Conservation (phyloP, 192 early-diverging fungal species). For the Linnemannia hyalina region DNA sequence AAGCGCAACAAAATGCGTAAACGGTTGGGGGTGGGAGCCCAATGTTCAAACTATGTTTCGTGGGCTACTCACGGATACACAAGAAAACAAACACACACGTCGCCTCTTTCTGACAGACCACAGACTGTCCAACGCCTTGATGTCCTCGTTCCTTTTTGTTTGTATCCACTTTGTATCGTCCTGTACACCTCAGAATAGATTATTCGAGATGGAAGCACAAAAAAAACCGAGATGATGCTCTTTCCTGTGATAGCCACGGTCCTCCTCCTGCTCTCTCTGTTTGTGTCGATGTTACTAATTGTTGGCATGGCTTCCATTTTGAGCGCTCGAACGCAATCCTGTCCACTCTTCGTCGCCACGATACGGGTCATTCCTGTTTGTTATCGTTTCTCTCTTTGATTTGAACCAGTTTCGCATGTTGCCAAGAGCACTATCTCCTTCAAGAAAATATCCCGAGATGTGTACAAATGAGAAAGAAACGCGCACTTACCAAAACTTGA, state of each 20-base stretch:
- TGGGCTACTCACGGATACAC: neutral
- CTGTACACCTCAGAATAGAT: neutral
- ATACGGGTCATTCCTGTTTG: neutral
- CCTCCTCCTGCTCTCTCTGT: neutral
- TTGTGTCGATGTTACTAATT: neutral
- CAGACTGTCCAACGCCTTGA: neutral
- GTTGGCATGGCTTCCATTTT: neutral
- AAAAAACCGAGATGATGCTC: neutral
- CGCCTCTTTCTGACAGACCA: neutral
- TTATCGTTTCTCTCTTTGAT: neutral
- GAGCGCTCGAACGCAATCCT: neutral
- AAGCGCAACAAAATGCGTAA: neutral
- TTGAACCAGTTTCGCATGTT: neutral
- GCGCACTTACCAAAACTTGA: constrained; percentile 93
- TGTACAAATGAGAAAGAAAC: neutral
- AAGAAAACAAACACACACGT: neutral
- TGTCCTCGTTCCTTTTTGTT: neutral
- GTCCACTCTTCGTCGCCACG: neutral
- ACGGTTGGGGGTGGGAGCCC: constrained; percentile 7
- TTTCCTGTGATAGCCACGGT: neutral
- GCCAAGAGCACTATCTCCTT: neutral
- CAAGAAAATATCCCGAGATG: neutral
- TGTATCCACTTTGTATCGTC: neutral
- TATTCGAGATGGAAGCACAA: constrained; percentile 10
- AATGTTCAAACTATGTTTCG: neutral